phyloP scores from a whole-genome alignment of 1,139 yeast genomes.

The Diutina rugosa region DNA sequence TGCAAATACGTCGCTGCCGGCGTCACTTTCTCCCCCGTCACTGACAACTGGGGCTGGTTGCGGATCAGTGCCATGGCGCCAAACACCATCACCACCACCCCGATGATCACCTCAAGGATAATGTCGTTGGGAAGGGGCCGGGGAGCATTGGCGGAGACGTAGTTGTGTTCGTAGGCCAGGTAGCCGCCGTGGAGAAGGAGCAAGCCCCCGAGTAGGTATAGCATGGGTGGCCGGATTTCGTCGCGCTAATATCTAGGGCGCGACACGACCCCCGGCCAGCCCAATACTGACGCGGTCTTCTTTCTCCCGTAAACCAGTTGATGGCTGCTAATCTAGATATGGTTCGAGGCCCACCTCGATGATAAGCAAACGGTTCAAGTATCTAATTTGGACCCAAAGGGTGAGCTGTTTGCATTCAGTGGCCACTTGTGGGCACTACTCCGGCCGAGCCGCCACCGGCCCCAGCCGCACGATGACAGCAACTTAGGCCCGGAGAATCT shows the following conservation, averaged over 20 bases:
- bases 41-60: conserved; percentile 12
- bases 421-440: too few relatives aligned
- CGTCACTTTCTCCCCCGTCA: conserved; percentile 10
- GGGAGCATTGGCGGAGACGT: conserved; percentile 5
- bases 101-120: conserved; percentile 26
- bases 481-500: background rate
- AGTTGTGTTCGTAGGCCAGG: conserved; percentile 29
- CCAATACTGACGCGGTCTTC: too few relatives aligned
- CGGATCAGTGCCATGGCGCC: conserved; percentile 20
- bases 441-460: background rate
- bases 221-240: conserved; percentile 1
- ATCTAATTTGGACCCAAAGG: too few relatives aligned
- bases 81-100: conserved; percentile 21
- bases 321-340: too few relatives aligned
- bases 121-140: conserved; percentile 23
- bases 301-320: too few relatives aligned
- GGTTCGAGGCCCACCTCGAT: too few relatives aligned
- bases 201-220: conserved; percentile 6
- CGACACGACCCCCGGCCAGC: background rate
- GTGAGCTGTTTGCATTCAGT: too few relatives aligned
- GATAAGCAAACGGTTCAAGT: too few relatives aligned
- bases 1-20: conserved; percentile 14
- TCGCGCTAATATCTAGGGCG: background rate
- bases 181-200: conserved; percentile 34
- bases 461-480: background rate